These are phyloP conservation scores for Cladobotryum protrusum DNA, from an alignment of 2,329 filamentous ascomycete species.

Conservation along the genomic window DNA sequence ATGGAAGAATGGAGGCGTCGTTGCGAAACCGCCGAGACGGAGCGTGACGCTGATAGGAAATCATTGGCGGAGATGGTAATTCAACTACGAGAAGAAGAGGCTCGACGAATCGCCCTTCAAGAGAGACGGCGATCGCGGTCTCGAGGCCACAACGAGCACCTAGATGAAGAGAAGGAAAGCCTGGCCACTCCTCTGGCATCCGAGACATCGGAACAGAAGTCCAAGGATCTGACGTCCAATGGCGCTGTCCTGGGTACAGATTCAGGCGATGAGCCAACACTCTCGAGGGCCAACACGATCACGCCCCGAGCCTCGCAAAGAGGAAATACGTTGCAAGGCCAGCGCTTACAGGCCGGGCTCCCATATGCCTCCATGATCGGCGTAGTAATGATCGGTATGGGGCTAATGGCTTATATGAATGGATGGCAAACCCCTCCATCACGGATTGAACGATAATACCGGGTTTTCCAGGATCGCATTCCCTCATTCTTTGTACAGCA, in stretches of 20 bases:
- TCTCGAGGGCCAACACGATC: constrained; percentile 45
- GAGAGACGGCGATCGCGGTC: constrained; percentile 35
- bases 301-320: constrained; percentile 37
- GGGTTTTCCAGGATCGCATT: neutral
- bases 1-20: constrained; percentile 71
- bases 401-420: constrained; percentile 81
- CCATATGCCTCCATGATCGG: constrained; percentile 79
- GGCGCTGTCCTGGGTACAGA: constrained; percentile 25
- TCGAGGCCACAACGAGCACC: constrained; percentile 15
- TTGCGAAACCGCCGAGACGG: constrained; percentile 74
- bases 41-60: constrained; percentile 65
- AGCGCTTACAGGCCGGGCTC: constrained; percentile 45
- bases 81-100: constrained; percentile 66
- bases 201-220: constrained; percentile 14
- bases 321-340: constrained; percentile 37
- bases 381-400: constrained; percentile 74
- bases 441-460: constrained; percentile 26
- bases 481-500: neutral
- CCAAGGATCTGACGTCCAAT: constrained; percentile 13
- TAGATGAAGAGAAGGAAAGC: constrained; percentile 3
- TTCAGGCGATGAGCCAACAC: constrained; percentile 33
- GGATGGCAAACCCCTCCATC: constrained; percentile 57
- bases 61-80: constrained; percentile 83
- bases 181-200: constrained; percentile 17
- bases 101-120: constrained; percentile 38